A percentile compares a stretch with the other conserved stretches of the same genome.
Conservation (phyloP, 371 early-diverging fungal species). For the Catenaria anguillulae region DNA sequence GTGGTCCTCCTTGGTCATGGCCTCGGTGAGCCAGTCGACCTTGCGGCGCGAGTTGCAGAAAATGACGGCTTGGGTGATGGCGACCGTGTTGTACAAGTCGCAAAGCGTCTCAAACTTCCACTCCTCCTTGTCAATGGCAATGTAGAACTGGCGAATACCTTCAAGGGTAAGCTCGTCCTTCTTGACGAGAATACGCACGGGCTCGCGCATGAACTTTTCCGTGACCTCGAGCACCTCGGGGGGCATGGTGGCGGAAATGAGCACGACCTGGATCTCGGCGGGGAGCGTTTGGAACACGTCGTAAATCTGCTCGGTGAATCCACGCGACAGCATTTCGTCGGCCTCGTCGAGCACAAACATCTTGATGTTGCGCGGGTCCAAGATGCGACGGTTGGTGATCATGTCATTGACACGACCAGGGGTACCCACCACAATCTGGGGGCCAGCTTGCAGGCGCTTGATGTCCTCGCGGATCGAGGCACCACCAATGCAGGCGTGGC, state of each 20-base stretch:
- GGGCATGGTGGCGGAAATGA: slow-evolving; percentile 96
- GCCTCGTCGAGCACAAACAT: slow-evolving; percentile 99
- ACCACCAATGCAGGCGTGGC: slow-evolving; percentile 97
- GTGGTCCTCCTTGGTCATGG: slow-evolving; percentile 82
- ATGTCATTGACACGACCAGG: slow-evolving; percentile 99
- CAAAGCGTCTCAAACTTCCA: slow-evolving; percentile 93
- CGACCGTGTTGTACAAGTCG: slow-evolving; percentile 90
- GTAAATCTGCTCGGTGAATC: slow-evolving; percentile 98
- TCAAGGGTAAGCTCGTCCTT: slow-evolving; percentile 99
- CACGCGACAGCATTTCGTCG: slow-evolving; percentile 94
- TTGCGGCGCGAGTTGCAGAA: slow-evolving; percentile 98
- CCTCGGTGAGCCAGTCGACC: slow-evolving; percentile 94
- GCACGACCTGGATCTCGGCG: slow-evolving; percentile 89
- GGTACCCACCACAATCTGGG: slow-evolving; percentile 96
- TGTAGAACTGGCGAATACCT: slow-evolving; percentile 99
- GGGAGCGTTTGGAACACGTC: slow-evolving; percentile 91
- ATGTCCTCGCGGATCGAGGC: slow-evolving; percentile 84
- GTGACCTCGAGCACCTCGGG: slow-evolving; percentile 95
- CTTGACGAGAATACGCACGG: slow-evolving; percentile 97
- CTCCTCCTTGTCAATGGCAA: slow-evolving; percentile 90
- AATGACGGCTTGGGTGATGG: slow-evolving; percentile 97
- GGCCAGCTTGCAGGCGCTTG: slow-evolving; percentile 47
- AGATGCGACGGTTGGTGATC: slow-evolving; percentile 68
- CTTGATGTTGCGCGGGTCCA: slow-evolving; percentile 81
- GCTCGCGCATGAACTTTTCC: slow-evolving; percentile 92